Evolutionary conservation across 2,329 filamentous ascomycete species (phyloP).

Genomic region (Corynespora cassiicola): DNA sequence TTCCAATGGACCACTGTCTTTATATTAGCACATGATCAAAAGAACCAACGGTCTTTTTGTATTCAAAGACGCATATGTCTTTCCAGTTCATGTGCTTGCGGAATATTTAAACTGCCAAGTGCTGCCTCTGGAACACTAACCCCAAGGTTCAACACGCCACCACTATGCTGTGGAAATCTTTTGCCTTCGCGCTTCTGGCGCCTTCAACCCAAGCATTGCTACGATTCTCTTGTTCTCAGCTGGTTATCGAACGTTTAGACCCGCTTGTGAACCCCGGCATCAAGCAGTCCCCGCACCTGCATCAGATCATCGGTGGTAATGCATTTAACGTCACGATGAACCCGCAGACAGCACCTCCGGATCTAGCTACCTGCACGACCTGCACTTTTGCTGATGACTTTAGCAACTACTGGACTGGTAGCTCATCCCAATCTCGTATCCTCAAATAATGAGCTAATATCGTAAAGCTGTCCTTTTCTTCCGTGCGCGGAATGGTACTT

Average conservation of each 20-base stretch:
- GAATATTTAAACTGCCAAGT: background rate
- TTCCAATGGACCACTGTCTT: too few species aligned
- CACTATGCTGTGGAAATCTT: slow-evolving; percentile 21
- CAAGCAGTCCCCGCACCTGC: slow-evolving; percentile 20
- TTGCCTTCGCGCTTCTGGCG: slow-evolving; percentile 19
- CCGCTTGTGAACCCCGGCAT: slow-evolving; percentile 28
- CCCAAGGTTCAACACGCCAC: too few species aligned
- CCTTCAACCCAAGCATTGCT: slow-evolving; percentile 19
- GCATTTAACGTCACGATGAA: slow-evolving; percentile 29
- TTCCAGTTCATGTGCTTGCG: too few species aligned
- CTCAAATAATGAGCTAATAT: too few species aligned
- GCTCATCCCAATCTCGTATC: slow-evolving; percentile 59
- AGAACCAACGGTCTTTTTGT: too few species aligned
- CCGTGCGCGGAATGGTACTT: slow-evolving; percentile 36
- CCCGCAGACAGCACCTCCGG: slow-evolving; percentile 16
- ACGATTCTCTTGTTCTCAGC: slow-evolving; percentile 29
- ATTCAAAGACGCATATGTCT: too few species aligned
- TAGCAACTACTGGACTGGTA: slow-evolving; percentile 66
- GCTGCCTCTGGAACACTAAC: background rate
- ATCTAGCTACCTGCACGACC: slow-evolving; percentile 25
- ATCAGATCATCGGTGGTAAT: slow-evolving; percentile 27
- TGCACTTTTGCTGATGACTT: slow-evolving; percentile 52
- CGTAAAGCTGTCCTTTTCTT: slow-evolving; percentile 43
- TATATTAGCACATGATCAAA: too few species aligned
- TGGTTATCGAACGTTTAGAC: slow-evolving; percentile 27